phyloP scores from a whole-genome alignment of 2,329 filamentous ascomycete genomes.

The Clarireedia paspali region DNA sequence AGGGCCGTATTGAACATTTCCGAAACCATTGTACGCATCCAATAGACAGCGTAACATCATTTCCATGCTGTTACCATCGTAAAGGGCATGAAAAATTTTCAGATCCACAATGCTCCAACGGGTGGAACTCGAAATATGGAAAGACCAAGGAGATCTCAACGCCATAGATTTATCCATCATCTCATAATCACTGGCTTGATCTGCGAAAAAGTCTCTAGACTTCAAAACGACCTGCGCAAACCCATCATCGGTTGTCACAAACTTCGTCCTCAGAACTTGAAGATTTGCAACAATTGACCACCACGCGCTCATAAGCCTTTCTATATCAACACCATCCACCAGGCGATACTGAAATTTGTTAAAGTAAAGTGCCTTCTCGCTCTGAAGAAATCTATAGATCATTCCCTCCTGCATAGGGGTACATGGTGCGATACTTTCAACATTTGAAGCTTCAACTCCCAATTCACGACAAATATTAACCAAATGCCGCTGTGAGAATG shows the following conservation, averaged over 20 bases:
- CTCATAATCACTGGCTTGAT: conserved; percentile 26
- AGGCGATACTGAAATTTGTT: conserved; percentile 63
- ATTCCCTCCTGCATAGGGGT: conserved; percentile 84
- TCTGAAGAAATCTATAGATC: conserved; percentile 60
- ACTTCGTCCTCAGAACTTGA: conserved; percentile 64
- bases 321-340: conserved; percentile 34
- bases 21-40: conserved; percentile 38
- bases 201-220: conserved; percentile 36
- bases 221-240: conserved; percentile 65
- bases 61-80: conserved; percentile 74
- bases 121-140: conserved; percentile 8
- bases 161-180: conserved; percentile 19
- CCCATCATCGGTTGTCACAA: conserved; percentile 66
- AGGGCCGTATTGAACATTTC: conserved; percentile 33
- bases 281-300: conserved; percentile 39
- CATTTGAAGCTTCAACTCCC: conserved; percentile 38
- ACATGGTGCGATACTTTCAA: conserved; percentile 74
- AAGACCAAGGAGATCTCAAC: conserved; percentile 21
- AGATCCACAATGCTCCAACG: conserved; percentile 41
- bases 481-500: conserved; percentile 31
- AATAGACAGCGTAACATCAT: conserved; percentile 56
- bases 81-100: conserved; percentile 77
- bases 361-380: conserved; percentile 59
- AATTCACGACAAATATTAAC: conserved; percentile 39
- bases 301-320: conserved; percentile 51